Evolutionary conservation across 768 basidiomycete species (phyloP).

Genomic region (Hygrocybe punicea): DNA sequence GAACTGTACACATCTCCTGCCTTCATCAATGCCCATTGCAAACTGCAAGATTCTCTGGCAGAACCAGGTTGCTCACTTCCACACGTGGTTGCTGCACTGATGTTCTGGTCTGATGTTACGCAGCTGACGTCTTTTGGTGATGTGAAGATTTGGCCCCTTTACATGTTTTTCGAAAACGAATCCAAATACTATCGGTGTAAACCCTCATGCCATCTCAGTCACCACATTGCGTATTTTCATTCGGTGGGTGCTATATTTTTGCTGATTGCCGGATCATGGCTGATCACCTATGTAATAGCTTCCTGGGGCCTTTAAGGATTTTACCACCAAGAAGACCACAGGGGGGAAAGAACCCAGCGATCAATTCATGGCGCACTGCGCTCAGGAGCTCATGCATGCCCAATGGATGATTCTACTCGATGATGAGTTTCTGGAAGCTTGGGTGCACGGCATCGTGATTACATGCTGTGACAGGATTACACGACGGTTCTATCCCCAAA

Average conservation of each 20-base stretch:
- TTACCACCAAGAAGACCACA: slow-evolving; percentile 6
- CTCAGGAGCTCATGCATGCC: slow-evolving; percentile 31
- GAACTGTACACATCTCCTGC: neutral
- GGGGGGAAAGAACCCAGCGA: slow-evolving; percentile 6
- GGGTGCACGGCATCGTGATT: slow-evolving; percentile 27
- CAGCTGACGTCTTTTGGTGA: slow-evolving; percentile 35
- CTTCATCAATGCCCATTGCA: neutral
- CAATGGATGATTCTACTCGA: slow-evolving; percentile 15
- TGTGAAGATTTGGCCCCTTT: slow-evolving; percentile 40
- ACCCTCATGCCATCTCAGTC: slow-evolving; percentile 28
- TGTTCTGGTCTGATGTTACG: slow-evolving; percentile 29
- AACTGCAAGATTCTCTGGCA: slow-evolving; percentile 6
- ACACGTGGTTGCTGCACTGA: neutral
- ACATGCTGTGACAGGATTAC: slow-evolving; percentile 26
- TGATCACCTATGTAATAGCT: slow-evolving; percentile 20
- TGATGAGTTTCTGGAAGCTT: slow-evolving; percentile 25
- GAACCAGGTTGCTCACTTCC: neutral
- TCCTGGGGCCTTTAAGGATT: slow-evolving; percentile 27
- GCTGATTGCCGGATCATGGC: neutral
- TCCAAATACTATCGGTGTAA: slow-evolving; percentile 35
- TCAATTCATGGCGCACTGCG: slow-evolving; percentile 26
- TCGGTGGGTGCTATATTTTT: slow-evolving; percentile 18
- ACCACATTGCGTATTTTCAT: slow-evolving; percentile 42
- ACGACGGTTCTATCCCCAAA: slow-evolving; percentile 27
- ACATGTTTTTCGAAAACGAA: slow-evolving; percentile 35